Base-by-base conservation (phyloP, 768 basidiomycete genomes). In the Mycena albidolilacea region DNA sequence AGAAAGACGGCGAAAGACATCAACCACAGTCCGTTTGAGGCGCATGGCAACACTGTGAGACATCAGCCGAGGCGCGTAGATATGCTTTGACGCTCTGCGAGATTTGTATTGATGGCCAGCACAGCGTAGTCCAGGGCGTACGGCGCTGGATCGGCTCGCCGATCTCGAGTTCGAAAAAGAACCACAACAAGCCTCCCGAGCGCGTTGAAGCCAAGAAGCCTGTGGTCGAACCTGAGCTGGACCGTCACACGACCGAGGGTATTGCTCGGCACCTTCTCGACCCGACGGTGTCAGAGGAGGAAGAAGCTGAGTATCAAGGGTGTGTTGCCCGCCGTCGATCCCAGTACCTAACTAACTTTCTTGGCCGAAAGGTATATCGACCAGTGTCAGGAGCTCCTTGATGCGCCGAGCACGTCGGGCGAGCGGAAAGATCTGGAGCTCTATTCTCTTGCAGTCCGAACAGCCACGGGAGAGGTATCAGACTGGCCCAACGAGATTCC, bases 41-140 rank as follows among this genome's bases (percentile, higher is more conserved):
- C 91, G 0, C 90, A 90, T 64, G 87, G 90, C 44, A 85, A 84
- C 57, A 75, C 80, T 6, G 78, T 78, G 12, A 79, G 82, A 59
- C 83, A 82, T 21, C 83, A 83, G 39, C 81, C 87, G 23, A 80
- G 84, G 81, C 82, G 44, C 63, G 23, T 57, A 11, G 23, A 30
- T 12, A 23, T 7, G 54, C 41, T 2, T 57, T 48, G 9, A 8
- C 7, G 15, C 63, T 37, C 9, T 35, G 39, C 19, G 15, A 63
- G 44, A 37, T 57, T 14, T 12, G 1, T 65, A 55, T 43, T 76
- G 50, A 80, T 48, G 10, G 21, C 15, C 67, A 3, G 14, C 35
- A 63, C 72, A 95, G 93, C 67, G 85, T 95, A 65, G 93, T 95
- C 71, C 92, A 92, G 72, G 94, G 94, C 37, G 92, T 95, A 11